Conservation (phyloP, 306 rosid species). For the Trichosanthes truncata region DNA sequence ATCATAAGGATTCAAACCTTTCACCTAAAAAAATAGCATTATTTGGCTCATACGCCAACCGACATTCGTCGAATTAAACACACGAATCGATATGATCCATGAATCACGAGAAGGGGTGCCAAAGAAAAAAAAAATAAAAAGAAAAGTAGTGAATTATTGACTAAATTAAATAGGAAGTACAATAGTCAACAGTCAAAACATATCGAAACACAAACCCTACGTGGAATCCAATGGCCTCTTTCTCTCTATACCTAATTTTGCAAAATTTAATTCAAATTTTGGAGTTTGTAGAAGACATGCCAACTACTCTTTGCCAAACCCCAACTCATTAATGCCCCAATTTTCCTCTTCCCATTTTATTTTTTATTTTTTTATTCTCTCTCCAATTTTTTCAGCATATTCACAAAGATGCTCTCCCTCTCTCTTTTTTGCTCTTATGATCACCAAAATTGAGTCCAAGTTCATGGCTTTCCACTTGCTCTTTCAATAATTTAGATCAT, state of each 20-base stretch:
- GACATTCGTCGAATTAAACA: background rate
- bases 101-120: too few species aligned
- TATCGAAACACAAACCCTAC: background rate
- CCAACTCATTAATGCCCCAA: background rate
- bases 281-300: background rate
- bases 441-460: background rate
- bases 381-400: background rate
- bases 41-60: background rate
- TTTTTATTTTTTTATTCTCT: background rate
- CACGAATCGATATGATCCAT: too few species aligned
- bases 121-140: background rate
- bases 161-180: background rate
- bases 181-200: background rate
- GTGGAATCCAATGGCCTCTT: background rate
- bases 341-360: background rate
- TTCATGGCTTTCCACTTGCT: background rate
- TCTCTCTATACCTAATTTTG: background rate
- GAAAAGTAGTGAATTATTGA: background rate
- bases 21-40: background rate
- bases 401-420: background rate
- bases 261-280: background rate
- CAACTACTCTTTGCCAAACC: background rate
- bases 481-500: too few species aligned
- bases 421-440: background rate
- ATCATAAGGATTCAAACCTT: too few species aligned